Evolutionary conservation across 352 stramenopile genomes (phyloP).

Genomic region (Globisporangium mamillatum): DNA sequence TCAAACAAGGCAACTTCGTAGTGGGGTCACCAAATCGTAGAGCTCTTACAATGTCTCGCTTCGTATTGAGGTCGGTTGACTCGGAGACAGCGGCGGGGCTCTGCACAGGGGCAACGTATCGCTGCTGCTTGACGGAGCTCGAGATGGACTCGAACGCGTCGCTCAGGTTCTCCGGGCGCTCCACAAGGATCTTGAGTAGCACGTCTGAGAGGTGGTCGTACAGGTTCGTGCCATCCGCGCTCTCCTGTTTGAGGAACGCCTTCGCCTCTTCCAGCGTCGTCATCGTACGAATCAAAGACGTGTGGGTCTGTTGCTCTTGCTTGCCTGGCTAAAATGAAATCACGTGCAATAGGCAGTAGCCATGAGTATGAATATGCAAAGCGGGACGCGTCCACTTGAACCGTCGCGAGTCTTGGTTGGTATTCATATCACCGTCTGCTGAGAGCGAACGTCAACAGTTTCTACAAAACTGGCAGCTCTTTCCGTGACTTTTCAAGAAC

Average conservation of each 20-base stretch:
- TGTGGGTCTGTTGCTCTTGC: not conserved
- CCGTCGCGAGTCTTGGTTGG: slow-evolving; percentile 11
- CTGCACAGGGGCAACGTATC: slow-evolving; percentile 41
- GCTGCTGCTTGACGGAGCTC: slow-evolving; percentile 78
- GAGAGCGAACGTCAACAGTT: slow-evolving; percentile 2
- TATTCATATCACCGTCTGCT: not conserved
- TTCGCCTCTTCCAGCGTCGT: slow-evolving; percentile 86
- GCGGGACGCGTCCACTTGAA: slow-evolving; percentile 8
- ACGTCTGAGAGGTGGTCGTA: slow-evolving; percentile 87
- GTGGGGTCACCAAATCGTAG: too few relatives aligned
- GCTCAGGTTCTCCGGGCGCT: slow-evolving; percentile 80
- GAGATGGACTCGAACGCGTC: slow-evolving; percentile 89
- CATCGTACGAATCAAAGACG: slow-evolving; percentile 23
- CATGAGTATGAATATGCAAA: not conserved
- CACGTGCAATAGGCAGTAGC: not conserved
- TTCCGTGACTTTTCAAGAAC: not conserved
- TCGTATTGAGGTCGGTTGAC: slow-evolving; percentile 30
- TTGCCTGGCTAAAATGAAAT: not conserved
- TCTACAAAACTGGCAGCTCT: not conserved
- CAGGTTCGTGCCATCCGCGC: slow-evolving; percentile 67
- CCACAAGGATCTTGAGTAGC: slow-evolving; percentile 82
- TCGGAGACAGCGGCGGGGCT: slow-evolving; percentile 25
- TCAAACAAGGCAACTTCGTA: too few relatives aligned
- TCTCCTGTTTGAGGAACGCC: slow-evolving; percentile 85
- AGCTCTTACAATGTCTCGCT: slow-evolving; percentile 50